phyloP scores from a whole-genome alignment of 176 grass and related monocot genomes.

The Triticum dicoccoides region DNA sequence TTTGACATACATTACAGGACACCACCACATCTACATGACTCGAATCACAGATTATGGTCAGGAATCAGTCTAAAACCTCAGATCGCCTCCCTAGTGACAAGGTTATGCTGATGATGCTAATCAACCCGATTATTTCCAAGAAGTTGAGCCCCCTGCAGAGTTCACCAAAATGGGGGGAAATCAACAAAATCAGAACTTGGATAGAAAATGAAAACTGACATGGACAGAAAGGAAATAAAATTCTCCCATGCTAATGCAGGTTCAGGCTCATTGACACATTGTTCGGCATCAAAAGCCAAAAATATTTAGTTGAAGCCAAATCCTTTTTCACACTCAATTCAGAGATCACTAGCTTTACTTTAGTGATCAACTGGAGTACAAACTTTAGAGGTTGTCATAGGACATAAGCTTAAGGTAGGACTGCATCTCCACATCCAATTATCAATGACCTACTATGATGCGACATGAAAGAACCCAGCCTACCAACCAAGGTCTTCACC shows the following conservation, averaged over 20 bases:
- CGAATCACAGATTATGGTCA: neutral
- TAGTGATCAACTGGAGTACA: neutral
- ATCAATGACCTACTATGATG: neutral
- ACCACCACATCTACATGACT: too few relatives aligned
- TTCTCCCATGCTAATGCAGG: neutral
- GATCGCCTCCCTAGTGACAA: conserved; percentile 48
- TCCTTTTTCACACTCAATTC: neutral
- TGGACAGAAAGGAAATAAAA: neutral
- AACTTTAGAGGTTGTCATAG: neutral
- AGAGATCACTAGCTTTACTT: neutral
- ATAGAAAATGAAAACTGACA: neutral
- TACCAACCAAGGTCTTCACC: neutral
- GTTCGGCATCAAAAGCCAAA: neutral
- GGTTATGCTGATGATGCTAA: conserved; percentile 63
- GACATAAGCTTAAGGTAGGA: neutral
- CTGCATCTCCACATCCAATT: neutral
- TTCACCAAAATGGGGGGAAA: neutral
- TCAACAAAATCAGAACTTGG: neutral
- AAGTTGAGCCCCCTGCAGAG: conserved; percentile 44
- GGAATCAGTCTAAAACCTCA: conserved; percentile 26
- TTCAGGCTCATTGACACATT: neutral
- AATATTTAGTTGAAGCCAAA: neutral
- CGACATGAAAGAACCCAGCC: neutral
- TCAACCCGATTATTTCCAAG: conserved; percentile 55
- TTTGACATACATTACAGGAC: too few relatives aligned